Evolutionary conservation across 371 early-diverging fungal genomes (phyloP).

Genomic region (Batkoa obscura): DNA sequence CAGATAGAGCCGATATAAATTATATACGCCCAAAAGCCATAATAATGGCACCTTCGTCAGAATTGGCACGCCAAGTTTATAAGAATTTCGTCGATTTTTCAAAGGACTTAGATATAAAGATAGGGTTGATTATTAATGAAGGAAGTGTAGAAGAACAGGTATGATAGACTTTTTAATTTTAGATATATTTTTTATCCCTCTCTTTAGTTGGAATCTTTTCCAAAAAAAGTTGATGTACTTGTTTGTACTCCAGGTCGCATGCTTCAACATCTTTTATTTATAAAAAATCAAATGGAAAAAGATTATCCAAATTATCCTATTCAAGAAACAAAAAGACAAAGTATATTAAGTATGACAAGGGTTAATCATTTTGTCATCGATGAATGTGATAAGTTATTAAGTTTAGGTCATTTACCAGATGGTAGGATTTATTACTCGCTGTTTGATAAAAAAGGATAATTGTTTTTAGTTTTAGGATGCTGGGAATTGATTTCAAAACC

Average conservation of each 20-base stretch:
- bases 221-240: neutral
- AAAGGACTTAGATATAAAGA: neutral
- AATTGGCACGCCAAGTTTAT: neutral
- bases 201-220: neutral
- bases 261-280: neutral
- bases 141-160: constrained; percentile 2
- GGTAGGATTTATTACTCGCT: neutral
- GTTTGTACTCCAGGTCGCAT: constrained; percentile 3
- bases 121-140: neutral
- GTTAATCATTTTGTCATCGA: constrained; percentile 3
- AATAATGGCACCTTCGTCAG: neutral
- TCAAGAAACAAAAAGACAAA: neutral
- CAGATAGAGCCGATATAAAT: neutral
- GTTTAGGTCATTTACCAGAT: neutral
- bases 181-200: neutral
- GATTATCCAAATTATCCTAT: neutral
- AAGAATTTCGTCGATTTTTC: neutral
- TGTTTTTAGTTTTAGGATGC: neutral
- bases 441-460: neutral
- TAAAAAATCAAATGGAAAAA: neutral
- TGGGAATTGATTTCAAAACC: neutral
- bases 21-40: constrained; percentile 4
- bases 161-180: neutral
- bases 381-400: constrained; percentile 4
- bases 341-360: neutral